These are phyloP conservation scores for Mycena sanguinolenta DNA, from an alignment of 768 basidiomycete species.

Conservation along the genomic window DNA sequence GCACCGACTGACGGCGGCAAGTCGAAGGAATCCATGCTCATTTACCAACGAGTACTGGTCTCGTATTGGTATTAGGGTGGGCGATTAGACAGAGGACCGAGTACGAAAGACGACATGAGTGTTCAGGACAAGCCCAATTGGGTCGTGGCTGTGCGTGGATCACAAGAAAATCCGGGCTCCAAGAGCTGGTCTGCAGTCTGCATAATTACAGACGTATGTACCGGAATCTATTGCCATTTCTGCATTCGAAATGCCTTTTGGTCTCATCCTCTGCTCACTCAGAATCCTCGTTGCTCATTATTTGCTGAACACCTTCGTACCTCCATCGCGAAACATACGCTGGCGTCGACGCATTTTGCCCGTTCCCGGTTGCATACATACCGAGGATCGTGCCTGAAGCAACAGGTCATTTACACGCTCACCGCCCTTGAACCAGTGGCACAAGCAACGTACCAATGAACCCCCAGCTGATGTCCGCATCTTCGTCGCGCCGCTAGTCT, in stretches of 20 bases:
- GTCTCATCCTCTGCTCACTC: not conserved
- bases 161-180: too few relatives aligned
- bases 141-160: too few relatives aligned
- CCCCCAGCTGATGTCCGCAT: constrained; percentile 35
- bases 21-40: not conserved
- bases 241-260: too few relatives aligned
- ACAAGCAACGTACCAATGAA: constrained; percentile 26
- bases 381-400: constrained; percentile 26
- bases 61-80: constrained; percentile 1
- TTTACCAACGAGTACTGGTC: not conserved
- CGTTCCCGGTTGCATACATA: constrained; percentile 34
- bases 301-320: constrained; percentile 26
- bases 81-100: not conserved
- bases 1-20: not conserved
- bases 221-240: too few relatives aligned
- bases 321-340: constrained; percentile 33
- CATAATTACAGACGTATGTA: too few relatives aligned
- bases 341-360: constrained; percentile 30
- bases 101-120: too few relatives aligned
- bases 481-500: constrained; percentile 1
- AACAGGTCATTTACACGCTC: too few relatives aligned
- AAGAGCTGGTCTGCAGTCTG: too few relatives aligned
- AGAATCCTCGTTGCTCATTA: not conserved
- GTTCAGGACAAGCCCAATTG: too few relatives aligned
- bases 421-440: too few relatives aligned